phyloP scores from a whole-genome alignment of 805 yeast genomes.

The Zygosaccharomyces gambellarensis region DNA sequence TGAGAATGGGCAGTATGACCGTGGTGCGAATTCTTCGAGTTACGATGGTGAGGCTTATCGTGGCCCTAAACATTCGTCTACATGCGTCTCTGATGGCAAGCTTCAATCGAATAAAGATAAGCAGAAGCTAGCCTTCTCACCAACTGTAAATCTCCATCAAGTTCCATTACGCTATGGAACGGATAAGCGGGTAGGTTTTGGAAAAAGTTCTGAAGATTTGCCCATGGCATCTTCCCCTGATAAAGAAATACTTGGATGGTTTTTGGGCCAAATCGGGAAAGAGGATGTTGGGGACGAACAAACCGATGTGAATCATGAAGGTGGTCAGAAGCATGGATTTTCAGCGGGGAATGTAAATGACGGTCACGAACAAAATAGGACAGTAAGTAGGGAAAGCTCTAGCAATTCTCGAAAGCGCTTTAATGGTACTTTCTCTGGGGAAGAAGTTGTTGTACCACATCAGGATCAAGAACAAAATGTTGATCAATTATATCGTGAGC shows the following conservation, averaged over 20 bases:
- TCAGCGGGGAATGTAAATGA: neutral
- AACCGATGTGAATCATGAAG: neutral
- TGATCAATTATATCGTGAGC: neutral
- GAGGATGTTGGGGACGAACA: neutral
- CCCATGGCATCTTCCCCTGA: neutral
- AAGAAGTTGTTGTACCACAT: neutral
- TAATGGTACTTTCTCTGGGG: neutral
- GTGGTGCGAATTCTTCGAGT: neutral
- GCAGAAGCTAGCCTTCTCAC: neutral
- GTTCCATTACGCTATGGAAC: neutral
- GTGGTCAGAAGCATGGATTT: neutral
- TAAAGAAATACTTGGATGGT: neutral
- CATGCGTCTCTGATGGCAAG: slow-evolving; percentile 1
- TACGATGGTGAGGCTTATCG: neutral
- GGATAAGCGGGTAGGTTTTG: neutral
- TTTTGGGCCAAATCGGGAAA: neutral
- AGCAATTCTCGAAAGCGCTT: neutral
- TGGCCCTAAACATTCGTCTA: neutral
- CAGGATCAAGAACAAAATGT: neutral
- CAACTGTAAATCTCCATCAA: neutral
- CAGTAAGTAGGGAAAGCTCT: neutral
- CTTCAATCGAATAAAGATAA: neutral
- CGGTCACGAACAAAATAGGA: neutral
- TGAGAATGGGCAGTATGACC: neutral
- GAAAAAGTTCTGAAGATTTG: neutral